Evolutionary conservation across 495 filamentous ascomycete genomes (phyloP).

Genomic region (Tetracladium setigerum): DNA sequence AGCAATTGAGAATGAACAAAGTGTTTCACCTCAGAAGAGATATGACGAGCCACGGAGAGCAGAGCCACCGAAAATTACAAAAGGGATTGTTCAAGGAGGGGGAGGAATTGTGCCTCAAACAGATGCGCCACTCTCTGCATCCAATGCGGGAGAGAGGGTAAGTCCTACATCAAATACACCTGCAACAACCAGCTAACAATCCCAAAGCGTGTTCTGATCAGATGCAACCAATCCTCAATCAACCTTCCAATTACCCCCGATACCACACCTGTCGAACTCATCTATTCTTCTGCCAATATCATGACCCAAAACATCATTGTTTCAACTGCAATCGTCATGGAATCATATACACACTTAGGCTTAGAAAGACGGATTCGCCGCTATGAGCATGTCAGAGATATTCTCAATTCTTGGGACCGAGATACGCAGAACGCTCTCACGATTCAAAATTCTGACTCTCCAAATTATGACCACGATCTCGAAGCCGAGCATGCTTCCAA

Average conservation of each 20-base stretch:
- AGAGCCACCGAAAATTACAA: background rate
- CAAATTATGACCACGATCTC: conserved; percentile 30
- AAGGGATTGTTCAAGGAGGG: conserved; percentile 19
- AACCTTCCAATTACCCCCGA: conserved; percentile 60
- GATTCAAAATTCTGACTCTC: conserved; percentile 34
- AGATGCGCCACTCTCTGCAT: conserved; percentile 77
- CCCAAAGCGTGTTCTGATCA: conserved; percentile 54
- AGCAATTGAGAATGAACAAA: too few relatives aligned
- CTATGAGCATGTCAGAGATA: conserved; percentile 81
- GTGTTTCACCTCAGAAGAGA: background rate
- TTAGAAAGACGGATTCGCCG: conserved; percentile 76
- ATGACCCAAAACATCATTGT: conserved; percentile 52
- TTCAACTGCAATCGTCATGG: conserved; percentile 57
- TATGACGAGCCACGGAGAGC: background rate
- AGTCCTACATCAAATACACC: conserved; percentile 17
- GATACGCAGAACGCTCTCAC: conserved; percentile 66
- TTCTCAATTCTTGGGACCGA: conserved; percentile 86
- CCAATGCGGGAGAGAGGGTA: conserved; percentile 72
- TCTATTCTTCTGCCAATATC: conserved; percentile 47
- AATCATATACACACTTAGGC: conserved; percentile 67
- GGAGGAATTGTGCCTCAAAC: conserved; percentile 48
- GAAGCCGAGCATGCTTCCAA: conserved; percentile 44
- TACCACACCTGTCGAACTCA: conserved; percentile 67
- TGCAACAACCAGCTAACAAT: conserved; percentile 9
- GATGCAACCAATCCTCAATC: conserved; percentile 54